Percentiles rank a stretch among this genome's conserved stretches.
These are phyloP conservation scores for Pseudocercospora pini-densiflorae DNA, from an alignment of 2,329 filamentous ascomycete species.

Conservation along the genomic window DNA sequence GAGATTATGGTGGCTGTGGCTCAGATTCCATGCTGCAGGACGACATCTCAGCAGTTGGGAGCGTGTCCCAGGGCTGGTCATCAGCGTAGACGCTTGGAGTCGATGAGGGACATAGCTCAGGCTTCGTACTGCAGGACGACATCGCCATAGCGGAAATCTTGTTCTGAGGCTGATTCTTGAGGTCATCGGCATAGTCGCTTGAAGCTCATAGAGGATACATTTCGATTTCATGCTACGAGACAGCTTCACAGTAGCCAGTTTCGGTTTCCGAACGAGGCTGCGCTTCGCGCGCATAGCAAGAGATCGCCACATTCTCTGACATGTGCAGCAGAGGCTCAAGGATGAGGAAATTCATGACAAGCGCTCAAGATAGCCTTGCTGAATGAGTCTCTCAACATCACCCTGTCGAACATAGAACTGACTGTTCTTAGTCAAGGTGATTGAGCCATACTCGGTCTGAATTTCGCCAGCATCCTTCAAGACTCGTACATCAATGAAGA, in stretches of 20 bases:
- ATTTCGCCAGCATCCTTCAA: conserved; percentile 98
- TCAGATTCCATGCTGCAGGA: too few relatives aligned
- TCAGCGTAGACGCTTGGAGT: too few relatives aligned
- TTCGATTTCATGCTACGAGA: background rate
- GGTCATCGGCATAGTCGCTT: background rate
- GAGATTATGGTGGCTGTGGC: too few relatives aligned
- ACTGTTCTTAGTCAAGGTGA: conserved; percentile 96
- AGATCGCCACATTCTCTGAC: background rate
- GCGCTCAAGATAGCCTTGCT: conserved; percentile 92
- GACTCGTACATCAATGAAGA: conserved; percentile 96
- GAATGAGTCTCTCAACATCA: conserved; percentile 91
- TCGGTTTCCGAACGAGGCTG: background rate
- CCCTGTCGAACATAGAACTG: conserved; percentile 97
- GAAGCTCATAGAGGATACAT: background rate
- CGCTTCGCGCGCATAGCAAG: background rate
- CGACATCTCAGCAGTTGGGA: too few relatives aligned
- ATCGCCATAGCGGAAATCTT: background rate
- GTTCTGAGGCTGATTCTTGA: background rate
- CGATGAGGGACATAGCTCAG: too few relatives aligned
- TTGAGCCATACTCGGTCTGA: conserved; percentile 98
- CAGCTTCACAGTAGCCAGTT: background rate
- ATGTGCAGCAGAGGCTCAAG: background rate
- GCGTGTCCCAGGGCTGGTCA: too few relatives aligned
- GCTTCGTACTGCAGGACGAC: background rate
- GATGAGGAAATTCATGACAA: conserved; percentile 64